These are phyloP conservation scores for Lyophyllum shimeji DNA, from an alignment of 768 basidiomycete species.

Conservation along the genomic window DNA sequence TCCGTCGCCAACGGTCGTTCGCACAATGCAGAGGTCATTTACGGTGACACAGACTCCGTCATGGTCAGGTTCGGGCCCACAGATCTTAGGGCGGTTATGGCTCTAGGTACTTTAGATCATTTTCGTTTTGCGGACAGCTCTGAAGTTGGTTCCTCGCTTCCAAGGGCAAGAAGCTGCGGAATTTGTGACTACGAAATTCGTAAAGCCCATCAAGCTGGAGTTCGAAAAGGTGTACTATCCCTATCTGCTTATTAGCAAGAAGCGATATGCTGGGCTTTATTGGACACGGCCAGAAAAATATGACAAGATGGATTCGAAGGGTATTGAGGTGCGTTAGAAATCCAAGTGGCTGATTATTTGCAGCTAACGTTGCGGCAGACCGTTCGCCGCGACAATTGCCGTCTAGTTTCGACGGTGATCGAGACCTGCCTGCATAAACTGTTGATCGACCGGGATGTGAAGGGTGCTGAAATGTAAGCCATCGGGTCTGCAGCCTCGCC, in stretches of 20 bases:
- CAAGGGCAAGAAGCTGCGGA: constrained; percentile 91
- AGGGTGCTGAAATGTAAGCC: constrained; percentile 85
- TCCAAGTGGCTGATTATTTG: not conserved
- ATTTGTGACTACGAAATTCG: constrained; percentile 86
- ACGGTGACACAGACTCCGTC: constrained; percentile 99
- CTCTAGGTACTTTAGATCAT: constrained; percentile 55
- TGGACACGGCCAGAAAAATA: constrained; percentile 96
- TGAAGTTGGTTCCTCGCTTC: constrained; percentile 4
- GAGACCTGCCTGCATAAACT: constrained; percentile 98
- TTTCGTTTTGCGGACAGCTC: not conserved
- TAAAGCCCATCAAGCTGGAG: constrained; percentile 96
- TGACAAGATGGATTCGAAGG: constrained; percentile 99
- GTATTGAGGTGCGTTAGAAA: constrained; percentile 77
- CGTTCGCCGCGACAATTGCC: constrained; percentile 96
- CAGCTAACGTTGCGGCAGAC: constrained; percentile 54
- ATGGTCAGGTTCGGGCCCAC: constrained; percentile 96
- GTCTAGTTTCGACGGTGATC: constrained; percentile 97
- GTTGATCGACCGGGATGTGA: constrained; percentile 93
- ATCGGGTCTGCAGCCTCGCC: not conserved
- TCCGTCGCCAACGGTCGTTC: constrained; percentile 80
- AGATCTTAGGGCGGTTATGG: constrained; percentile 87
- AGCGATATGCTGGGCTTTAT: constrained; percentile 96
- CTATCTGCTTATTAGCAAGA: constrained; percentile 97
- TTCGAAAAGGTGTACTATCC: constrained; percentile 99
- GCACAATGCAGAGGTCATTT: constrained; percentile 92